Percentiles rank a stretch among this genome's conserved stretches.
phyloP scores from a whole-genome alignment of 768 basidiomycete species.

The Stropharia rugosoannulata region DNA sequence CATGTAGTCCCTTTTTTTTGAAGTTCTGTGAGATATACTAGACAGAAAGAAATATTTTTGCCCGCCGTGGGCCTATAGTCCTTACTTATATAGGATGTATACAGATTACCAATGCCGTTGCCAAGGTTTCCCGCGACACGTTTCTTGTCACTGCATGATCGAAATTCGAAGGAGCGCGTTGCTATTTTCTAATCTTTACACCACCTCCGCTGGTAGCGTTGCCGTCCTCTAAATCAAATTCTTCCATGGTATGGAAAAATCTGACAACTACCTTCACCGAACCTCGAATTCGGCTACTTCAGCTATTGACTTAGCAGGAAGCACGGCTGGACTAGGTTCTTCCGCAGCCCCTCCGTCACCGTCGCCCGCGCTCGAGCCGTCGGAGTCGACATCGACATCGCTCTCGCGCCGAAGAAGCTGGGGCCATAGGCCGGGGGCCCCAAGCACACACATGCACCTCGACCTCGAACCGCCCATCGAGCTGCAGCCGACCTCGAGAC shows the following conservation, averaged over 20 bases:
- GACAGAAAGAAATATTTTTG: no score
- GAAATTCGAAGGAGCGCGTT: background rate
- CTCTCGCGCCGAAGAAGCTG: conserved; percentile 61
- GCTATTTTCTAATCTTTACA: background rate
- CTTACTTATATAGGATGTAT: no score
- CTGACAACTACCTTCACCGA: conserved; percentile 30
- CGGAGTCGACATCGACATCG: conserved; percentile 31
- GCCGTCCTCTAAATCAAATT: conserved; percentile 19
- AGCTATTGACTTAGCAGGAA: conserved; percentile 47
- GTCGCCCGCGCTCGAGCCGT: conserved; percentile 58
- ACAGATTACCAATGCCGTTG: conserved; percentile 2
- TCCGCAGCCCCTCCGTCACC: conserved; percentile 44
- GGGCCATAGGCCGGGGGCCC: conserved; percentile 36
- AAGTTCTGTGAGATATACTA: no score
- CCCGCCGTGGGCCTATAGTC: no score
- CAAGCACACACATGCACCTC: conserved; percentile 29
- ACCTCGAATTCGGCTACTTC: conserved; percentile 49
- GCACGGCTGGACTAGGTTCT: conserved; percentile 5
- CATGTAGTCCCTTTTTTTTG: no score
- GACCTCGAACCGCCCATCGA: conserved; percentile 20
- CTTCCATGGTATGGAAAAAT: conserved; percentile 32
- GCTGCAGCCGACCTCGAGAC: conserved; percentile 18
- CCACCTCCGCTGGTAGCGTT: background rate
- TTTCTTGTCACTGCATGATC: background rate
- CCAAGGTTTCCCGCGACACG: conserved; percentile 12